Evolutionary conservation across 805 yeast species (phyloP).

Genomic region (Sugiyamaella floridensis): DNA sequence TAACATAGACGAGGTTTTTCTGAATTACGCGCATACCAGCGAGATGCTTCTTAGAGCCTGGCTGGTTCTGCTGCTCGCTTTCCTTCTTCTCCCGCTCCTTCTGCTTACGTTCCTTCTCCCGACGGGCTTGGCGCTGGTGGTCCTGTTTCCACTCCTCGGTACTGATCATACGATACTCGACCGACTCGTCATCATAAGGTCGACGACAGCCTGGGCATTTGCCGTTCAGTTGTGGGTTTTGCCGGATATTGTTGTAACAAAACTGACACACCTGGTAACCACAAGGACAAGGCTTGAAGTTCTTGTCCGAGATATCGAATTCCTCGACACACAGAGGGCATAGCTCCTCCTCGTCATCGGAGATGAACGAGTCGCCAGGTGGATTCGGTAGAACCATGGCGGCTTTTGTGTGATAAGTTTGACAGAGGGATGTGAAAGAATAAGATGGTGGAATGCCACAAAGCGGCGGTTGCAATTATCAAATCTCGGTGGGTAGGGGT

Average conservation of each 20-base stretch:
- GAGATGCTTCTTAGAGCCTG: conserved; percentile 62
- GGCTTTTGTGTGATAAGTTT: neutral
- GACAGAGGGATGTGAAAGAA: neutral
- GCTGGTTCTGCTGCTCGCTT: conserved; percentile 56
- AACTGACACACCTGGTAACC: conserved; percentile 98
- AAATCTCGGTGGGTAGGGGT: neutral
- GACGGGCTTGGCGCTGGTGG: conserved; percentile 70
- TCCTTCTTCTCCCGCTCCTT: conserved; percentile 89
- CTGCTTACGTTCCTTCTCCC: conserved; percentile 66
- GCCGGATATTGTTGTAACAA: conserved; percentile 93
- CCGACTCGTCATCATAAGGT: conserved; percentile 84
- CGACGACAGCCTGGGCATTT: conserved; percentile 98
- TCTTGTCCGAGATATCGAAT: conserved; percentile 92
- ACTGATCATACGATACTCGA: conserved; percentile 75
- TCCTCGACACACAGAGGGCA: conserved; percentile 96
- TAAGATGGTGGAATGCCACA: neutral
- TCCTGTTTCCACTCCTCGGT: conserved; percentile 83
- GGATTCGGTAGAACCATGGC: conserved; percentile 15
- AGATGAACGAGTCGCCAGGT: conserved; percentile 48
- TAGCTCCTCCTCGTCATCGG: conserved; percentile 75
- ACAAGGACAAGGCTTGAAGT: conserved; percentile 99
- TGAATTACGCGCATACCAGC: conserved; percentile 98
- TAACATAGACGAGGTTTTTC: conserved; percentile 92
- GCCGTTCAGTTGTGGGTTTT: conserved; percentile 91
- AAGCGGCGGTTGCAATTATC: neutral